Base-by-base conservation (phyloP, 306 rosid species). In the Herpetospermum pedunculosum region DNA sequence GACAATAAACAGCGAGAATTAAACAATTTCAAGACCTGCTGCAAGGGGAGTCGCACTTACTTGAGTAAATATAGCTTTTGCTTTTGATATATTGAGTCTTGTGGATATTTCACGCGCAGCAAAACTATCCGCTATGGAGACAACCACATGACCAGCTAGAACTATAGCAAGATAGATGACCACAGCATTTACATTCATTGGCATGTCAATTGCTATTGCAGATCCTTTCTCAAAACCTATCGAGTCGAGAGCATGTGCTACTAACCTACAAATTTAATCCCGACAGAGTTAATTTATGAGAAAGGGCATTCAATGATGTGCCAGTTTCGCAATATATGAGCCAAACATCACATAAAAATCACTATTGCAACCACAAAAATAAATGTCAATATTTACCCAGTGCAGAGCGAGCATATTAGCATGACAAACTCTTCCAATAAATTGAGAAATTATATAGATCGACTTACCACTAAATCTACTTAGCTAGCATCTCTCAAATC, bases 91-190 rank as follows among this genome's bases (percentile, higher is more conserved):
- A 67, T 78, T 85, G 37, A 94, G 87, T 79, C 99, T 89, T 68
- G 86, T 77, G 75, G 97, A 91, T 84, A 94, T 94, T 88, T 94
- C 99, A 77, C 68, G 77, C 12, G 96, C 84, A 73, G 96, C 96
- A 80, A 94, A 94, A 85, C 99, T 94, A 85, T 94, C 97, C 77
- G 99, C 99, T 58, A 94, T 91, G 18, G 97, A 94, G 73, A 94
- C 99, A 76, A 91, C 95, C 50, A 83, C 91, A 78, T 82, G 86
- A 77, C 97, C 96, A 40, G 90, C 92, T 77, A 94, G 88, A 85
- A 91, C 80, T 59, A 91, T 89, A 70, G 96, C 96, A 48, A 94
- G 85, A 88, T 94, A 94, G 88, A 89, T 89, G 79, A 91, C 83
- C 64, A 91, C 85, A n/a, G 97, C 85, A 68, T 58, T 82, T 77